A percentile compares a stretch with the other conserved stretches of the same genome.
These are phyloP conservation scores for Vigna radiata DNA, from an alignment of 306 rosid genomes.

Conservation along the genomic window DNA sequence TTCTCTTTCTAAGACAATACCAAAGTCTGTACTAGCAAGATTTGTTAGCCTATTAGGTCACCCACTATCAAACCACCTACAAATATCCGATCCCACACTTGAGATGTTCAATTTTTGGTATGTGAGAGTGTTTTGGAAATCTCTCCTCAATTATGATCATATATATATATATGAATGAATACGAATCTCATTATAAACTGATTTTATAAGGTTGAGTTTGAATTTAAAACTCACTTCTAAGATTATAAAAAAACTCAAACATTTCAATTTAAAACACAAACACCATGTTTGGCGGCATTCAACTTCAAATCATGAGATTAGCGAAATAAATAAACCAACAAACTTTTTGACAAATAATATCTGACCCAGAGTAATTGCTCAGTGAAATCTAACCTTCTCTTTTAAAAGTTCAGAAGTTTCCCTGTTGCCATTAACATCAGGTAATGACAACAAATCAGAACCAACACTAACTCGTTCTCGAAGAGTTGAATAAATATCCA, in stretches of 20 bases:
- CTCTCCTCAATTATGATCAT: too few species aligned
- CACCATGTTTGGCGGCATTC: background rate
- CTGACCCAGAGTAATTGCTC: background rate
- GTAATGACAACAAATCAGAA: constrained; percentile 47
- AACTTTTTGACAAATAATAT: background rate
- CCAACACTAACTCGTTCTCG: constrained; percentile 62
- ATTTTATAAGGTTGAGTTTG: too few species aligned
- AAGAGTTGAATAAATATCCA: constrained; percentile 75
- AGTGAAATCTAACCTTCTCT: constrained; percentile 68
- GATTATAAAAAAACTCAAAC: background rate
- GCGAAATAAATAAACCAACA: background rate
- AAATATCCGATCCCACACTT: too few species aligned
- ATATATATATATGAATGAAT: too few species aligned
- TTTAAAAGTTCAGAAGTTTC: constrained; percentile 85
- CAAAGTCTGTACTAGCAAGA: too few species aligned
- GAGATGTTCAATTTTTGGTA: too few species aligned
- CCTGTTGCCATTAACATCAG: constrained; percentile 61
- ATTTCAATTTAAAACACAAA: constrained; percentile 2
- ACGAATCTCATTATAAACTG: too few species aligned
- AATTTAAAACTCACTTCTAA: too few species aligned
- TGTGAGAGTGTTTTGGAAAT: too few species aligned
- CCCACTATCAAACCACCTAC: too few species aligned
- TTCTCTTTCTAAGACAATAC: too few species aligned
- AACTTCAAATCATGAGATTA: background rate
- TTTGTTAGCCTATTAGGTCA: too few species aligned